A percentile compares a stretch with the other conserved stretches of the same genome.
Evolutionary conservation across 495 filamentous ascomycete genomes (phyloP).

Genomic region (Trichodelitschia bisporula): DNA sequence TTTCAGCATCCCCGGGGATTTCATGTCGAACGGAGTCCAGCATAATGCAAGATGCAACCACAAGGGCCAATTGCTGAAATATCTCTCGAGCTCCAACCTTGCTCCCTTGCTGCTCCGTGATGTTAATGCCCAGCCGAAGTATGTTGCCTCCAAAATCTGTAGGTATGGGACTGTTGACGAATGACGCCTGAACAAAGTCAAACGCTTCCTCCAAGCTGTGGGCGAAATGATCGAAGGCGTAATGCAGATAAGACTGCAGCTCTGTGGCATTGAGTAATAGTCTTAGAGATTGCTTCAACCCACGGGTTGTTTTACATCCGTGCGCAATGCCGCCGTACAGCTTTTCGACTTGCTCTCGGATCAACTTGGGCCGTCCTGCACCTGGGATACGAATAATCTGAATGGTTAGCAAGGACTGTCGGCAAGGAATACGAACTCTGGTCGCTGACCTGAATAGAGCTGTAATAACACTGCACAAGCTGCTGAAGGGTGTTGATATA

Average conservation of each 20-base stretch:
- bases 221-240: constrained; percentile 32
- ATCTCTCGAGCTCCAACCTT: constrained; percentile 15
- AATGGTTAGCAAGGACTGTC: too few species aligned
- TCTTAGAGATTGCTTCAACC: constrained; percentile 18
- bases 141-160: constrained; percentile 28
- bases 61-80: constrained; percentile 22
- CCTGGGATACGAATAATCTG: constrained; percentile 29
- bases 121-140: constrained; percentile 20
- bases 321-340: constrained; percentile 19
- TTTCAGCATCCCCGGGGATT: too few species aligned
- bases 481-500: constrained; percentile 19
- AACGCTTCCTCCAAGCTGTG: constrained; percentile 25
- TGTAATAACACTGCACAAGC: constrained; percentile 29
- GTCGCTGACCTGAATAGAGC: constrained; percentile 24
- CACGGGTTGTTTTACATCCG: constrained; percentile 16
- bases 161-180: constrained; percentile 21
- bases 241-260: constrained; percentile 23
- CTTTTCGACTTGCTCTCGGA: constrained; percentile 25
- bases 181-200: constrained; percentile 26
- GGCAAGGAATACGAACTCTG: too few species aligned
- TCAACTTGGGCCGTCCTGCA: constrained; percentile 19
- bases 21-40: constrained; percentile 24
- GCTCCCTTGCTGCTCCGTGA: constrained; percentile 8
- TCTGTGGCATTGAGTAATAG: constrained; percentile 26
- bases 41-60: constrained; percentile 29